Evolutionary conservation across 768 basidiomycete genomes (phyloP), one percentile per base, ranked within the genome.

Genomic region (Mycena vitilis): DNA sequence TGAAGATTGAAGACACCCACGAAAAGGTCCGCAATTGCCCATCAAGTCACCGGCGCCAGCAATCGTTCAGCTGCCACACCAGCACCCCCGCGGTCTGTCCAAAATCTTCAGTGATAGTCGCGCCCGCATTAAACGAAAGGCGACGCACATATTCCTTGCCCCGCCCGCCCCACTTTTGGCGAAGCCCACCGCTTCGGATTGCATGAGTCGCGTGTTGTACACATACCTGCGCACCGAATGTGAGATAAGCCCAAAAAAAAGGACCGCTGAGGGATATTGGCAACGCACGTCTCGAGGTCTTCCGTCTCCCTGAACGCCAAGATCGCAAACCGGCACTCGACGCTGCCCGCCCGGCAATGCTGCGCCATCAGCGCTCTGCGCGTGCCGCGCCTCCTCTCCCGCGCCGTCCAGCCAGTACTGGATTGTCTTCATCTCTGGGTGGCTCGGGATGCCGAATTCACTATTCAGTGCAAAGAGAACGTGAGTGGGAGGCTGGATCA

Each of bases 1-100:
- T n/a, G n/a, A n/a, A n/a, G n/a, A n/a, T n/a, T 49, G 37, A 40
- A 13, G 47, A 16, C n/a, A n/a, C 81, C 84, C 65, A 95, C 85
- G 78, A 95, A 96, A 81, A 95, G 95, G 78, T 97, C 95, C 20
- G 88, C 86, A 72, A 96, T 93, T 13, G 93, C 88, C 95, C 95
- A 96, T 36, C 93, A 95, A 2, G 92, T 92, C 42, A 87, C 89
- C 2, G 95, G 95, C n/a, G n/a, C 93, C 94, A 96, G 77, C 94
- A 95, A 74, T 95, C 92, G 71, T 93, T 93, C 69, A 92, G 78
- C 83, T 96, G 95, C 95, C 95, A 97, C 15, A 96, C 93, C 40
- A 97, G 83, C 37, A 94, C 93, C 30, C 94, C 95, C 5, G 92
- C 86, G 0, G 89, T 93, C 83, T 84, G 40, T 93, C 83, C 83